Evolutionary conservation across 306 rosid genomes (phyloP).

Genomic region (Castanopsis chinensis): DNA sequence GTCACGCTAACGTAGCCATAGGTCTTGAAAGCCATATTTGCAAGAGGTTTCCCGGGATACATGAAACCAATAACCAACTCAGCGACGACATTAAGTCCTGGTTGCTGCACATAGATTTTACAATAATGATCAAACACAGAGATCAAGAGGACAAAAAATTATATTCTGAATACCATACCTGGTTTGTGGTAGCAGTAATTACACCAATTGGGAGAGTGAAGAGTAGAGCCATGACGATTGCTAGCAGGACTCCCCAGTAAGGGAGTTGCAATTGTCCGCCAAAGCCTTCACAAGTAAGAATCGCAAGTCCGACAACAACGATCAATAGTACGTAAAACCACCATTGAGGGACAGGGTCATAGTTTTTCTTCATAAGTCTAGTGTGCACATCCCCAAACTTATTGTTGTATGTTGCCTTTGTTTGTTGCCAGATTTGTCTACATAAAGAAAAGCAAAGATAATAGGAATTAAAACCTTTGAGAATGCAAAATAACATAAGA

Average conservation of each 20-base stretch:
- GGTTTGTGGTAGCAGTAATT: slow-evolving; percentile 79
- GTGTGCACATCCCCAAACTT: slow-evolving; percentile 59
- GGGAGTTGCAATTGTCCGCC: slow-evolving; percentile 79
- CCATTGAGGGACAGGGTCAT: slow-evolving; percentile 71
- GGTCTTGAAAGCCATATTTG: slow-evolving; percentile 79
- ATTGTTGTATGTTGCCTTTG: slow-evolving; percentile 25
- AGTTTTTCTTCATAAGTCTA: slow-evolving; percentile 70
- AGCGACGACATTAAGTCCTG: slow-evolving; percentile 67
- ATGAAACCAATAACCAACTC: slow-evolving; percentile 70
- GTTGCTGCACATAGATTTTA: slow-evolving; percentile 45
- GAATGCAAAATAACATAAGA: background rate
- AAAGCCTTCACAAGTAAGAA: slow-evolving; percentile 61
- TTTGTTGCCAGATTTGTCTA: slow-evolving; percentile 45
- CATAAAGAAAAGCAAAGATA: background rate
- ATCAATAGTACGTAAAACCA: slow-evolving; percentile 58
- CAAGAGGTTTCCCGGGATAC: slow-evolving; percentile 76
- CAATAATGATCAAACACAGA: background rate
- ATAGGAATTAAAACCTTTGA: background rate
- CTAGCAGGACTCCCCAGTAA: slow-evolving; percentile 74
- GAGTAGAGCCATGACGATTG: slow-evolving; percentile 46
- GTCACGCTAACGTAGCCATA: slow-evolving; percentile 76
- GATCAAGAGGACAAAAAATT: background rate
- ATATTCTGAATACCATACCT: slow-evolving; percentile 21
- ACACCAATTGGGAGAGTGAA: slow-evolving; percentile 80
- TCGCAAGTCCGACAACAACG: slow-evolving; percentile 32